Conservation (phyloP, 2,329 filamentous ascomycete genomes). For the Ascochyta fabae region DNA sequence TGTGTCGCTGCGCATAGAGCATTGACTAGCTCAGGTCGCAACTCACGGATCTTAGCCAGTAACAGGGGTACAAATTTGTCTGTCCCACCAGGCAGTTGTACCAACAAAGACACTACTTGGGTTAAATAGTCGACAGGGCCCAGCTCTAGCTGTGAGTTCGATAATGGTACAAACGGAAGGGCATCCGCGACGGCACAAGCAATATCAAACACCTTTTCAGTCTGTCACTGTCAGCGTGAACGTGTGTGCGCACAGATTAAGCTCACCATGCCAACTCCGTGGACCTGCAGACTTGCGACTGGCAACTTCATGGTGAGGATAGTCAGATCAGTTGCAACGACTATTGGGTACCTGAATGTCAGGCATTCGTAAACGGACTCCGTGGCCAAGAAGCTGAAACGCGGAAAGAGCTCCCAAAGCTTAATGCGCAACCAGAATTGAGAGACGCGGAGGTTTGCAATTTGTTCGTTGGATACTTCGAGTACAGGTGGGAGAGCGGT, state of each 20-base stretch:
- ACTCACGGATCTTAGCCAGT: slow-evolving; percentile 34
- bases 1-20: slow-evolving; percentile 24
- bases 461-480: slow-evolving; percentile 59
- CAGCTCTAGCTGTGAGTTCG: slow-evolving; percentile 22
- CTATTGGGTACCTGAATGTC: slow-evolving; percentile 68
- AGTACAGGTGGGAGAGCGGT: slow-evolving; percentile 62
- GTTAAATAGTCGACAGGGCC: slow-evolving; percentile 29
- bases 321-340: slow-evolving; percentile 67
- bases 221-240: slow-evolving; percentile 21
- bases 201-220: slow-evolving; percentile 41
- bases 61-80: slow-evolving; percentile 37
- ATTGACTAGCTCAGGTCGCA: slow-evolving; percentile 29
- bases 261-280: slow-evolving; percentile 40
- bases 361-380: slow-evolving; percentile 59
- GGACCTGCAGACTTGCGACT: slow-evolving; percentile 30
- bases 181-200: slow-evolving; percentile 39
- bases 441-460: slow-evolving; percentile 63
- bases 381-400: slow-evolving; percentile 59
- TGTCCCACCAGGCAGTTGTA: slow-evolving; percentile 32
- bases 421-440: slow-evolving; percentile 71
- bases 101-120: slow-evolving; percentile 24
- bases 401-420: slow-evolving; percentile 67
- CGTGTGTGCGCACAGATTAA: no score
- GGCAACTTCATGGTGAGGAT: slow-evolving; percentile 45
- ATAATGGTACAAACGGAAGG: slow-evolving; percentile 30